A percentile compares a stretch with the other conserved stretches of the same genome.
phyloP scores from a whole-genome alignment of 1,139 yeast species.

The Insectozyma bohioensis region DNA sequence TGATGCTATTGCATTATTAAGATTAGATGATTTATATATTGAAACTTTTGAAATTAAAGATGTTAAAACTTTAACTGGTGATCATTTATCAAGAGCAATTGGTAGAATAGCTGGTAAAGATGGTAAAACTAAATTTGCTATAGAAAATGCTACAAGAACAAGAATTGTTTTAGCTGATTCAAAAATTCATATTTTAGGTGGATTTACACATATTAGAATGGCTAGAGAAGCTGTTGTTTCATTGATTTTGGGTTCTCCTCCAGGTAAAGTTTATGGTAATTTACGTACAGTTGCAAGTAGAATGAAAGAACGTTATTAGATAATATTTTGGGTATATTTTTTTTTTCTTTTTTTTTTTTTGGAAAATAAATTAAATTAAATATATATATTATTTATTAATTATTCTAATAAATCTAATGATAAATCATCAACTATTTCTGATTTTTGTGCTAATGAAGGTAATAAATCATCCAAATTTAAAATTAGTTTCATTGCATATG shows the following conservation, averaged over 20 bases:
- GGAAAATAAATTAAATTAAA: neutral
- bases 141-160: slow-evolving; percentile 97
- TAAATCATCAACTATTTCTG: slow-evolving; percentile 48
- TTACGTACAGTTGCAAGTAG: slow-evolving; percentile 95
- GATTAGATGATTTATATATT: slow-evolving; percentile 92
- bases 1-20: slow-evolving; percentile 90
- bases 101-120: slow-evolving; percentile 99
- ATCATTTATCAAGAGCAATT: slow-evolving; percentile 95
- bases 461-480: slow-evolving; percentile 57
- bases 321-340: slow-evolving; percentile 2
- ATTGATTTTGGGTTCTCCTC: slow-evolving; percentile 95
- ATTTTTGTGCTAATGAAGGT: slow-evolving; percentile 54
- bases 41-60: slow-evolving; percentile 97
- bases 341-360: slow-evolving; percentile 1
- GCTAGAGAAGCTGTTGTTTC: slow-evolving; percentile 97
- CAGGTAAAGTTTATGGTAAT: slow-evolving; percentile 97
- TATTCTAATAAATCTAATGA: slow-evolving; percentile 35
- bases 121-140: slow-evolving; percentile 97
- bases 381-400: slow-evolving; percentile 11
- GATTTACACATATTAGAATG: slow-evolving; percentile 94
- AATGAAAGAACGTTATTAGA: slow-evolving; percentile 89
- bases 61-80: slow-evolving; percentile 92
- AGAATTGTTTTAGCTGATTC: slow-evolving; percentile 96
- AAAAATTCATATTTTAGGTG: slow-evolving; percentile 94
- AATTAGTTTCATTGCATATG: slow-evolving; percentile 87